Evolutionary conservation across 2,329 filamentous ascomycete genomes (phyloP).

Genomic region (Botryosphaeria dothidea): DNA sequence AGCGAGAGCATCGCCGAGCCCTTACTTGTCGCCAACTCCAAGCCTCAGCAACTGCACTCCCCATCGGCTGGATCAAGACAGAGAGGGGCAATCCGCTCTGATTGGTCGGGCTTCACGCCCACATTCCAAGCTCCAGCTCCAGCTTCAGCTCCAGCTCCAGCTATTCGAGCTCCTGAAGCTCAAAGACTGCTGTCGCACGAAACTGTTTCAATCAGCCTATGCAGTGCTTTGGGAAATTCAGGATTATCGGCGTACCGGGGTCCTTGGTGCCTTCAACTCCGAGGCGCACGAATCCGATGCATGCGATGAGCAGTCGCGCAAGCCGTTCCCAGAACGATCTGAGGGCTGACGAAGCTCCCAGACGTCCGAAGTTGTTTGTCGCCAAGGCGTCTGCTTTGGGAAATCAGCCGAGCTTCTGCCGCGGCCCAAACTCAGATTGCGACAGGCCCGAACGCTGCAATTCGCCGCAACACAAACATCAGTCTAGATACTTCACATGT

Average conservation of each 20-base stretch:
- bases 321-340: not conserved
- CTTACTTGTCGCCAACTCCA: no score
- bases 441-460: no score
- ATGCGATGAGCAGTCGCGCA: not conserved
- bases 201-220: not conserved
- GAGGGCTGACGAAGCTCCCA: slow-evolving; percentile 10
- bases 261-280: not conserved
- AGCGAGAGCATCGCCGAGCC: no score
- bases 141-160: not conserved
- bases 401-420: not conserved
- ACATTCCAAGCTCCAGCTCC: slow-evolving; percentile 1
- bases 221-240: not conserved
- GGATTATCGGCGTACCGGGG: not conserved
- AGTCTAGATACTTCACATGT: no score
- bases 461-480: no score
- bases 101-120: not conserved
- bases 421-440: not conserved
- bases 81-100: not conserved
- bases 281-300: not conserved
- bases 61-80: not conserved
- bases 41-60: no score
- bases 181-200: not conserved
- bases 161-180: not conserved
- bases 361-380: slow-evolving; percentile 1
- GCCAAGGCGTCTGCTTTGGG: not conserved